Evolutionary conservation across 2,329 filamentous ascomycete genomes (phyloP).

Genomic region (Lecanicillium sp.): DNA sequence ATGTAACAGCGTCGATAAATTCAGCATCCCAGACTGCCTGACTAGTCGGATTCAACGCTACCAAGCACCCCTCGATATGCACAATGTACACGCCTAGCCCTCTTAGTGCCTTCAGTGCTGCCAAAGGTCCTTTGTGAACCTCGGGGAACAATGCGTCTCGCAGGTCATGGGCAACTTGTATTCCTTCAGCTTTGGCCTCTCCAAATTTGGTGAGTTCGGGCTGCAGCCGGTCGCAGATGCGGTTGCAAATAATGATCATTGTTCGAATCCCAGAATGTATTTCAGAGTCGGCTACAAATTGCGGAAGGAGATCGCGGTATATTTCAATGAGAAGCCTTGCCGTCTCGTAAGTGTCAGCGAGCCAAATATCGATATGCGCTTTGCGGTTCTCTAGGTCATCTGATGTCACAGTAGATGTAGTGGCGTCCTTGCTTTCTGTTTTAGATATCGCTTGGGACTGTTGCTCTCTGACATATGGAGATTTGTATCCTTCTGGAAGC

Average conservation of each 20-base stretch:
- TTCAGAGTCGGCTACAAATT: slow-evolving; percentile 20
- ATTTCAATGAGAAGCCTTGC: slow-evolving; percentile 16
- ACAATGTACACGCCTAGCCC: slow-evolving; percentile 22
- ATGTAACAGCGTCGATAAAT: slow-evolving; percentile 19
- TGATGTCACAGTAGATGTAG: slow-evolving; percentile 5
- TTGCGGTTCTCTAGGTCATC: slow-evolving; percentile 12
- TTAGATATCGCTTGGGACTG: slow-evolving; percentile 15
- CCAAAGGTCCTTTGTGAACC: slow-evolving; percentile 11
- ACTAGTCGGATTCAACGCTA: slow-evolving; percentile 20
- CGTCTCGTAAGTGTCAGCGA: slow-evolving; percentile 22
- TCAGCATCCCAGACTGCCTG: slow-evolving; percentile 25
- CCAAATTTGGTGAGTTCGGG: slow-evolving; percentile 18
- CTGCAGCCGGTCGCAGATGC: slow-evolving; percentile 13
- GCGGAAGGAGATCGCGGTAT: slow-evolving; percentile 17
- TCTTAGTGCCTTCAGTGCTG: slow-evolving; percentile 20
- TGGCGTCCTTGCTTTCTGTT: slow-evolving; percentile 8
- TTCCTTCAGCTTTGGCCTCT: slow-evolving; percentile 16
- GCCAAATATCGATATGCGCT: slow-evolving; percentile 22
- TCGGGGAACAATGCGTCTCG: slow-evolving; percentile 19
- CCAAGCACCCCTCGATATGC: slow-evolving; percentile 20
- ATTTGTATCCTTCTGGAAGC: slow-evolving; percentile 7
- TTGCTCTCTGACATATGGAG: slow-evolving; percentile 13
- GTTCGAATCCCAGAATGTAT: slow-evolving; percentile 20
- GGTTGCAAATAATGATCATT: slow-evolving; percentile 17
- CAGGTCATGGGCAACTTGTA: slow-evolving; percentile 13